A percentile compares a stretch with the other conserved stretches of the same genome.
These are phyloP conservation scores for Petunia hybrid DNA, from an alignment of 305 asterid species.

Conservation along the genomic window DNA sequence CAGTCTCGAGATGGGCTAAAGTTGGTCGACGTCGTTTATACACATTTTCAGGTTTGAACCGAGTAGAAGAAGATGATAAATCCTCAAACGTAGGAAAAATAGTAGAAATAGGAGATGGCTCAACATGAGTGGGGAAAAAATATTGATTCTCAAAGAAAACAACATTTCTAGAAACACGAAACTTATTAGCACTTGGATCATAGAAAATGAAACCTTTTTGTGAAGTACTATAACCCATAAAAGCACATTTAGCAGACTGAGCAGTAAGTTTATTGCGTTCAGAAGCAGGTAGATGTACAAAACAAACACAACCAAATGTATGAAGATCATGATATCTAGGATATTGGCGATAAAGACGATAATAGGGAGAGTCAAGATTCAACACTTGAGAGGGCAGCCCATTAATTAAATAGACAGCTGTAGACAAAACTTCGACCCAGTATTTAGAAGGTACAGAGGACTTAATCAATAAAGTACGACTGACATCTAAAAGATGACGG, in stretches of 20 bases:
- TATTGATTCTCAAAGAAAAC: not conserved
- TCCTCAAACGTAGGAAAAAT: not conserved
- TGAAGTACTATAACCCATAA: too few species aligned
- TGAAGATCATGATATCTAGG: not conserved
- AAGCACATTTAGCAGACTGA: too few species aligned
- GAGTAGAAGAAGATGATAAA: not conserved
- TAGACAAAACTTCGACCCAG: not conserved
- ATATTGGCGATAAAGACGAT: not conserved
- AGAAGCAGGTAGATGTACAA: constrained; percentile 3
- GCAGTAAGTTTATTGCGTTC: not conserved
- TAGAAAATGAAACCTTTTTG: too few species aligned
- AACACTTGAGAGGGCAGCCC: not conserved
- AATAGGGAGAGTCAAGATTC: constrained; percentile 9
- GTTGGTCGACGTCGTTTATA: not conserved
- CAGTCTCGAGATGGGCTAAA: not conserved
- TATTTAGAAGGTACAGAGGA: too few species aligned
- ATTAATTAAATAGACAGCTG: not conserved
- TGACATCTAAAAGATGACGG: too few species aligned
- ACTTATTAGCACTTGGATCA: not conserved
- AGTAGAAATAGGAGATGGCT: not conserved
- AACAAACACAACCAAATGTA: constrained; percentile 17
- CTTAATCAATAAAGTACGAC: too few species aligned
- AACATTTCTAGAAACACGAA: not conserved
- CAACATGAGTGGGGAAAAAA: constrained; percentile 12
- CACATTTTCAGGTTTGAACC: not conserved